phyloP scores from a whole-genome alignment of 306 rosid genomes.

The Ormosia emarginata region DNA sequence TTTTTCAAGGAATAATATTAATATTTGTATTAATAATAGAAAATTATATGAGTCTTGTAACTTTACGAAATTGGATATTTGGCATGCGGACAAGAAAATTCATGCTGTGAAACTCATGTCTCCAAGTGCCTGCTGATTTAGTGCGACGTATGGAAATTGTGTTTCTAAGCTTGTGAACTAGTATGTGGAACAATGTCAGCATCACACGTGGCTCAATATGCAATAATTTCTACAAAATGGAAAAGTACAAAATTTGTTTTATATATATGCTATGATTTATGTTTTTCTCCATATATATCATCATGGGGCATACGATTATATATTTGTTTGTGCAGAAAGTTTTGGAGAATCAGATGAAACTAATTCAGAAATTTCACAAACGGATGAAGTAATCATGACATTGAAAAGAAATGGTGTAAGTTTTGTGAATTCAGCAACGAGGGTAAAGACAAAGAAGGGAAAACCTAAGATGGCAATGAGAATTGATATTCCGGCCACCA shows the following conservation, averaged over 20 bases:
- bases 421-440: constrained; percentile 40
- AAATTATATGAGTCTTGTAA: background rate
- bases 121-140: background rate
- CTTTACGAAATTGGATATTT: background rate
- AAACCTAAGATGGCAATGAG: constrained; percentile 64
- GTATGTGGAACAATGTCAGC: constrained; percentile 11
- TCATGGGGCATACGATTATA: background rate
- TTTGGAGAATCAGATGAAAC: constrained; percentile 38
- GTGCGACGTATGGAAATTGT: background rate
- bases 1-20: background rate
- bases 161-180: background rate
- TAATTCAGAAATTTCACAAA: constrained; percentile 45
- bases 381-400: constrained; percentile 53
- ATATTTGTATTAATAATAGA: no score
- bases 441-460: constrained; percentile 60
- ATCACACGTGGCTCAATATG: background rate
- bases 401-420: constrained; percentile 59
- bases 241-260: background rate
- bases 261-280: background rate
- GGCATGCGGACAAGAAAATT: background rate
- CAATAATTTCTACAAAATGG: background rate
- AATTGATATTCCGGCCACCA: constrained; percentile 65
- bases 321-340: constrained; percentile 35
- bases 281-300: background rate
- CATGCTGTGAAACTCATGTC: background rate